A percentile compares a stretch with the other conserved stretches of the same genome.
phyloP scores from a whole-genome alignment of 2,329 filamentous ascomycete species.

The Thielaviopsis ethacetica region DNA sequence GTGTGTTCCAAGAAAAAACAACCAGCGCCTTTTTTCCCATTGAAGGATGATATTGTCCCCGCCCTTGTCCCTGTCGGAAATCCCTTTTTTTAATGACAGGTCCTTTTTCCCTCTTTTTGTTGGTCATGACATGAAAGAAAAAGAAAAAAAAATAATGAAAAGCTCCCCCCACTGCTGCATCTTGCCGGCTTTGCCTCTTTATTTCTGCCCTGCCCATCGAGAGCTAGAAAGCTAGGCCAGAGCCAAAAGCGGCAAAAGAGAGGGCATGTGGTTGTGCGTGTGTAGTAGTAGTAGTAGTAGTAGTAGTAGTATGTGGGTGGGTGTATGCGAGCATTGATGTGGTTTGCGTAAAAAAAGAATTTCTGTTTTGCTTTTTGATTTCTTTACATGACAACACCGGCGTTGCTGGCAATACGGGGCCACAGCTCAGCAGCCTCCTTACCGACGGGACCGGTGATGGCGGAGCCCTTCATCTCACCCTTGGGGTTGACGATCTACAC shows the following conservation, averaged over 20 bases:
- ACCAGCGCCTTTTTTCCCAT: conserved; percentile 1
- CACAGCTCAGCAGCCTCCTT: conserved; percentile 99
- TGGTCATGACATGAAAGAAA: conserved; percentile 4
- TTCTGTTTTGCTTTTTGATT: conserved; percentile 16
- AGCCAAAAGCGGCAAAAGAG: conserved; percentile 1
- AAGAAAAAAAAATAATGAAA: neutral
- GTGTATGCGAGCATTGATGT: conserved; percentile 6
- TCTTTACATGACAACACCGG: conserved; percentile 97
- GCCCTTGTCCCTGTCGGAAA: neutral
- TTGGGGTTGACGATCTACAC: conserved; percentile 96
- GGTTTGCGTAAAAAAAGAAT: conserved; percentile 12
- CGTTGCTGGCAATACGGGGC: conserved; percentile 99
- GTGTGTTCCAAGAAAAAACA: neutral
- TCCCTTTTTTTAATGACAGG: neutral
- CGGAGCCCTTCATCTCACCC: conserved; percentile 99
- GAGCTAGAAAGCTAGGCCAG: neutral
- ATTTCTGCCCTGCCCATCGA: neutral
- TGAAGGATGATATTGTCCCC: neutral
- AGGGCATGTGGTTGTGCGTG: neutral
- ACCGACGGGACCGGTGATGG: conserved; percentile 96
- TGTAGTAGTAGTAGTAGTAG: too few species aligned
- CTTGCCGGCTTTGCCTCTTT: neutral
- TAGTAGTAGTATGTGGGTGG: too few species aligned
- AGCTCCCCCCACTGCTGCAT: neutral
- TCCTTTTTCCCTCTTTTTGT: conserved; percentile 1